Evolutionary conservation across 805 yeast genomes (phyloP).

Genomic region (Blastobotrys attinorum): DNA sequence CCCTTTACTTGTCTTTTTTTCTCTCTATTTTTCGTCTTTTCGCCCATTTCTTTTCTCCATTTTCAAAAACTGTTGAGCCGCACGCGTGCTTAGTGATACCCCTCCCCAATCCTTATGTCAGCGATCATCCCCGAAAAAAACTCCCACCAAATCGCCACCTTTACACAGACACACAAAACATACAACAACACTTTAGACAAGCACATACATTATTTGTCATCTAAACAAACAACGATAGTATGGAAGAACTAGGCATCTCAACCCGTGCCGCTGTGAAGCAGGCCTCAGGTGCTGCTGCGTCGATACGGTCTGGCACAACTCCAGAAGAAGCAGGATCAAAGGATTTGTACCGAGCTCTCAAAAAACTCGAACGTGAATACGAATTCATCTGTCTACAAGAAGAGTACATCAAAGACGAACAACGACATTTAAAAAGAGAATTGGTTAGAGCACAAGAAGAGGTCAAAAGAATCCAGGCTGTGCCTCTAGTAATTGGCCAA

Average conservation of each 20-base stretch:
- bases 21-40: too few relatives aligned
- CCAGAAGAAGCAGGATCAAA: not conserved
- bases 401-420: conserved; percentile 96
- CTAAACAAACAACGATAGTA: not conserved
- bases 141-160: too few relatives aligned
- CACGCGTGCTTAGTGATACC: too few relatives aligned
- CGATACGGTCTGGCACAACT: not conserved
- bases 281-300: not conserved
- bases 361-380: conserved; percentile 83
- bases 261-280: not conserved
- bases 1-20: too few relatives aligned
- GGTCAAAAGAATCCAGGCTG: conserved; percentile 94
- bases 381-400: conserved; percentile 83
- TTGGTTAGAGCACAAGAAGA: conserved; percentile 96
- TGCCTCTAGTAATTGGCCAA: conserved; percentile 96
- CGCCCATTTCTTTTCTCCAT: too few relatives aligned
- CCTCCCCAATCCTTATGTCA: too few relatives aligned
- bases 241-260: conserved; percentile 3
- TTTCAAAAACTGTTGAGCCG: too few relatives aligned
- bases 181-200: not conserved
- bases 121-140: too few relatives aligned
- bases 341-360: conserved; percentile 78
- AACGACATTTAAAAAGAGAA: conserved; percentile 91
- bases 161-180: too few relatives aligned
- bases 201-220: not conserved